Base-by-base conservation (phyloP, 768 basidiomycete genomes). In the Hericium alpestre region DNA sequence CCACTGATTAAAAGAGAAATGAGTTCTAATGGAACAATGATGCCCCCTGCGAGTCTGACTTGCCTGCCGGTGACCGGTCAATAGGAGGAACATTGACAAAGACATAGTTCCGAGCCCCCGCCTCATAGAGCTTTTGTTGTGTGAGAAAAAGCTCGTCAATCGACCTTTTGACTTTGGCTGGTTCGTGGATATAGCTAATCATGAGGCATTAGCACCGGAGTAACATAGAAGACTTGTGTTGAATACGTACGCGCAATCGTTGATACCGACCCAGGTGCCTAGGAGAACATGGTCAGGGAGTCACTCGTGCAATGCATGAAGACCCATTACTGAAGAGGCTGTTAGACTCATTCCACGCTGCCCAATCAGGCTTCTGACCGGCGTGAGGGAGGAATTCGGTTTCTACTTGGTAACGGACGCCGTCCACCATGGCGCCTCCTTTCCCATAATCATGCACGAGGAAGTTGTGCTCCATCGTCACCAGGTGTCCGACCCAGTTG, bases 251-350 rank as follows among this genome's bases (percentile, higher is more conserved):
- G 73, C 79, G 72, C 78, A 77, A 67, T 85, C 84, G 57, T 86
- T 86, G 56, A 85, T 84, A 3, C 84, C 84, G 51, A 83, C 71
- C 81, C 81, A 84, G 2, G 79, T 82, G 5, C 81, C 82, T 84
- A 55, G 53, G 32, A 32, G 32, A 6, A 7, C 32, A 32, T 8
- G 32, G 8, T 32, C 9, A 32, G 32, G 8, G 9, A 32, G 8
- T 10, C 32, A 32, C 9, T 32, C 32, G 9, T 32, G 32, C 6
- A 32, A 10, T 32, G 6, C 32, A 32, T 32, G 32, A 32, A 10
- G 9, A 7, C 32, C 4, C 32, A 32, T 7, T 53, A 68, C 69
- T 54, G 49, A 68, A 69, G 9, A 70, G 60, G 7, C 66, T 55
- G 46, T 68, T 60, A 0, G 56, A 43, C 6, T 60, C 54, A 12